Base-by-base conservation (phyloP, 805 yeast species). In the Wickerhamomyces canadensis region DNA sequence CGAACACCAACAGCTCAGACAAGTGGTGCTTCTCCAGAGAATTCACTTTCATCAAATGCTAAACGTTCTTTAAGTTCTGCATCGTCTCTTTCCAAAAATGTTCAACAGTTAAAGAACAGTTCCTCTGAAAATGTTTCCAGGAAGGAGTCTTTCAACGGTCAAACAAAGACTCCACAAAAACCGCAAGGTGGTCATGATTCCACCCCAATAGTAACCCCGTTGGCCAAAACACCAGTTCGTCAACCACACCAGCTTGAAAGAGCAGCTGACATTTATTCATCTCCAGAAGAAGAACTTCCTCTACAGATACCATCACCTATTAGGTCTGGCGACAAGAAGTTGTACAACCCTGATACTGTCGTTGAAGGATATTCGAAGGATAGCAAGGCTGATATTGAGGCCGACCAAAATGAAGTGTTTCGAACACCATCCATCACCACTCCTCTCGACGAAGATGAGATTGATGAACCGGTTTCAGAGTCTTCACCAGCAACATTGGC, bases 231-330 rank as follows among this genome's bases (percentile, higher is more conserved):
- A 4, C 39, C 42, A 11, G 23, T 30, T 19, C 29, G 30, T 11
- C 26, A 35, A 19, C 14, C 28, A 6, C 15, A 29, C 14, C 26
- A 18, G 9, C n/a, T 13, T 24, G 3, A 25, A 19, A 25, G 43
- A 2, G 41, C 43, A 19, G 15, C n/a, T 16, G 26, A 32, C 15
- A 18, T 31, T 4, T 38, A 27, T 14, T 41, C 50, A 6, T 31
- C 45, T 5, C 47, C 40, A 4, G 51, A 52, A 24, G 54, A 51
- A 22, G 55, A 49, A 5, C 23, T 54, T 25, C 56, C 58, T 2
- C 37, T 55, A 12, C 42, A 44, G 10, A 49, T 61, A 21, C 60
- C 64, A 19, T 51, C 57, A 11, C 51, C 55, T 10, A 49, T 57
- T 4, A 45, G 44, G 29, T 33, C 43, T 2, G 51, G 53, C 33